Conservation (phyloP, 768 basidiomycete genomes). For the Podaxis sp. region DNA sequence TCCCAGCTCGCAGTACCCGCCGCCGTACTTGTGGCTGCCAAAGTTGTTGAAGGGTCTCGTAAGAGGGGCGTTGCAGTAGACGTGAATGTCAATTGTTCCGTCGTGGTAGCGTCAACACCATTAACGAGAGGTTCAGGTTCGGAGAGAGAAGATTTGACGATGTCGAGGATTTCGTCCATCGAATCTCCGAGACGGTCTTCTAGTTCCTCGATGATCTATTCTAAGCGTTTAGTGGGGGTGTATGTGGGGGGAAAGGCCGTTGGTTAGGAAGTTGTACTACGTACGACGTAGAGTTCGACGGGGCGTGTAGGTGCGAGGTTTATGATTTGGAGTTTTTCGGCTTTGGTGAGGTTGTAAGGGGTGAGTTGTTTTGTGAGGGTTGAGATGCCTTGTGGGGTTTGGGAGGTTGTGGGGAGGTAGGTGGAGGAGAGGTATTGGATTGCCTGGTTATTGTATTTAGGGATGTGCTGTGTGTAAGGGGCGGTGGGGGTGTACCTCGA, state of each 20-base stretch:
- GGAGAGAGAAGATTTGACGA: conserved; percentile 35
- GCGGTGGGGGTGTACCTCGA: conserved; percentile 52
- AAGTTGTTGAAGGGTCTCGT: background rate
- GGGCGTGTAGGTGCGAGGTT: conserved; percentile 80
- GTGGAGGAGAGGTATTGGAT: conserved; percentile 79
- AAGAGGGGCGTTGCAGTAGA: conserved; percentile 3
- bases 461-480: background rate
- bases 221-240: background rate
- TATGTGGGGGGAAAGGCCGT: background rate
- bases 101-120: background rate
- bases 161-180: conserved; percentile 60
- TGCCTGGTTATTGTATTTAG: conserved; percentile 48
- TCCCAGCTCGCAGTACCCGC: conserved; percentile 26
- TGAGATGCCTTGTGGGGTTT: conserved; percentile 61
- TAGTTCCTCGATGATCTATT: conserved; percentile 86
- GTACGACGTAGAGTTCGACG: conserved; percentile 86
- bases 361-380: conserved; percentile 64
- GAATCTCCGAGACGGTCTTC: conserved; percentile 74
- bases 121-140: background rate
- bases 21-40: no score
- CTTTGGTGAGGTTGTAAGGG: conserved; percentile 74
- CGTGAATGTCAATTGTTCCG: conserved; percentile 5
- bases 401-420: conserved; percentile 62
- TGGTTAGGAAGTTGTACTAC: conserved; percentile 36
- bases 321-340: conserved; percentile 90